Base-by-base conservation (phyloP, 805 yeast genomes). In the Lachancea thermotolerans region DNA sequence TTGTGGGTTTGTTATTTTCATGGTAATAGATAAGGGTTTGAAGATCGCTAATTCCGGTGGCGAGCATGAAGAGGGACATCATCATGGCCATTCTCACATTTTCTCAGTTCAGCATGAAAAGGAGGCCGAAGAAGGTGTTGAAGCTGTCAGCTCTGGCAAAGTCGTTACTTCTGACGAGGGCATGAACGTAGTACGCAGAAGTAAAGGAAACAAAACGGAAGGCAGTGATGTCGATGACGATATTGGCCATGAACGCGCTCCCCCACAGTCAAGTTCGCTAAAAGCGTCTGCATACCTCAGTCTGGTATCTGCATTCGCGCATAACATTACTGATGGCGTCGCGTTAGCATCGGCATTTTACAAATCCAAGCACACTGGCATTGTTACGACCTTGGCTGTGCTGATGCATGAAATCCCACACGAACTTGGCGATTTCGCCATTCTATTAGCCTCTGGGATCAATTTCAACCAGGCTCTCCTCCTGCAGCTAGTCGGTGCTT, bases 401-500 rank as follows among this genome's bases (percentile, higher is more conserved):
- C 73, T 83, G 49, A 74, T 81, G 62, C 93, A 85, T 59, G 93
- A 85, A 59, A 75, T 84, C 40, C 93, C 93, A 5, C 93, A 85
- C 59, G 88, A 83, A 57, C 75, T 85, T 49, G 90, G 91, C 39
- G 93, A 85, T 57, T 85, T 81, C 64, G 90, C 89, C 0, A 66
- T 85, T 21, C 66, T 85, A 48, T 79, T 80, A 55, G 47, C 59
- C 2, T 81, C 82, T 17, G 91, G 91, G 0, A 75, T 80, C 52
- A 70, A 85, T 16, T 79, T 79, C 62, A 64, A 77, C 62, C 78
- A 78, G 50, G 88, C 87, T 2, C 71, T 82, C 72, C 72, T 71
- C 43, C 78, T 85, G 0, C 90, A 84, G 62, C 71, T 81, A 43
- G 54, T 81, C 30, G 81, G 89, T 2, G 81, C 85, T 1, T 46